Conservation (phyloP, 306 rosid species). For the Argentina anserina region DNA sequence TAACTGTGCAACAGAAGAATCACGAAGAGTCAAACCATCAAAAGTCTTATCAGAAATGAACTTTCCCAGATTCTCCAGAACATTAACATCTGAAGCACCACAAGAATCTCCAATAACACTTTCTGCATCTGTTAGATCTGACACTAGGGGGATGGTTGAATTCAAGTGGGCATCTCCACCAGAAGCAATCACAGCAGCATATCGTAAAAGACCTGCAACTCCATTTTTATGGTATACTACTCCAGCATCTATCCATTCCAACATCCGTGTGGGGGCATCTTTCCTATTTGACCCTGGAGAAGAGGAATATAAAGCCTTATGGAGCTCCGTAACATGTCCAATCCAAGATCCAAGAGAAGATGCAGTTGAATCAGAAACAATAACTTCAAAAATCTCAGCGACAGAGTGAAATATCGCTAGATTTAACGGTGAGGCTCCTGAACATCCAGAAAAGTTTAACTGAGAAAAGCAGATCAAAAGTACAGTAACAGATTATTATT, state of each 20-base stretch:
- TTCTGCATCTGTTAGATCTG: slow-evolving; percentile 87
- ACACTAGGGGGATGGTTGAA: slow-evolving; percentile 61
- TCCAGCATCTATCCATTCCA: slow-evolving; percentile 98
- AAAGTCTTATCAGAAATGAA: slow-evolving; percentile 81
- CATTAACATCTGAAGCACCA: slow-evolving; percentile 76
- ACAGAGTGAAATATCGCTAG: slow-evolving; percentile 90
- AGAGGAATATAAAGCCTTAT: slow-evolving; percentile 81
- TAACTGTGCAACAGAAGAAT: slow-evolving; percentile 87
- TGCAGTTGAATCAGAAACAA: slow-evolving; percentile 88
- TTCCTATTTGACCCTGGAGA: slow-evolving; percentile 92
- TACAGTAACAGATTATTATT: no score
- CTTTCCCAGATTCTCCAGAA: slow-evolving; percentile 92
- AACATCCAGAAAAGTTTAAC: slow-evolving; percentile 18
- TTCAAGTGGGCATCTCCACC: slow-evolving; percentile 95
- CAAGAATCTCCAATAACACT: slow-evolving; percentile 75
- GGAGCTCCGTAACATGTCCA: slow-evolving; percentile 83
- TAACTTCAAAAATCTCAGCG: slow-evolving; percentile 97
- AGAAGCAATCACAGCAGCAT: slow-evolving; percentile 90
- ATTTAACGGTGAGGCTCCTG: slow-evolving; percentile 83
- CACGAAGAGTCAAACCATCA: slow-evolving; percentile 88
- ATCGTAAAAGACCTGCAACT: slow-evolving; percentile 77
- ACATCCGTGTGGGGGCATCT: slow-evolving; percentile 91
- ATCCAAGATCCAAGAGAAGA: slow-evolving; percentile 86
- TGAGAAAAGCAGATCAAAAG: slow-evolving; percentile 22
- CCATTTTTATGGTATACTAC: slow-evolving; percentile 91